These are phyloP conservation scores for Coprinopsis strossmayeri DNA, from an alignment of 768 basidiomycete genomes.

Conservation along the genomic window DNA sequence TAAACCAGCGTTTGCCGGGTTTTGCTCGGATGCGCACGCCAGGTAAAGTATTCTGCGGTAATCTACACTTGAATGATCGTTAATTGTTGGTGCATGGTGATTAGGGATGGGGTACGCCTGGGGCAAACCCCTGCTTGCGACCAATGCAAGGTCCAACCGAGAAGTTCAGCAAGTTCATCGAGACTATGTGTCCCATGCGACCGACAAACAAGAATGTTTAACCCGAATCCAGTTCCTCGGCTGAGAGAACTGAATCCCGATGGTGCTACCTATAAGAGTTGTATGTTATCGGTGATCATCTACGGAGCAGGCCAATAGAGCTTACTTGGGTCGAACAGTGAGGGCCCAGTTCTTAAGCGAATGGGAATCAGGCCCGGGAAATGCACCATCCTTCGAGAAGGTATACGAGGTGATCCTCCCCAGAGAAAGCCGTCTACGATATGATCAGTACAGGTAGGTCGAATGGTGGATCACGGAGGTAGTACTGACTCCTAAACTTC, in stretches of 20 bases:
- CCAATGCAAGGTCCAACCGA: conserved; percentile 41
- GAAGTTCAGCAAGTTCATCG: conserved; percentile 34
- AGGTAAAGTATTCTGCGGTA: conserved; percentile 26
- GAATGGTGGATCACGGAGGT: neutral
- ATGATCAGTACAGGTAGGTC: conserved; percentile 44
- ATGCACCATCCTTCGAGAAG: conserved; percentile 34
- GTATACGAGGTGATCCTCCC: conserved; percentile 47
- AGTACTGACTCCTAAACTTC: neutral
- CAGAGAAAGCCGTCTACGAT: conserved; percentile 34
- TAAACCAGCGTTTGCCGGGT: conserved; percentile 42
- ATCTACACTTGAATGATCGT: neutral
- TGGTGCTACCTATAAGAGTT: conserved; percentile 42
- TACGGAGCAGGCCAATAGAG: conserved; percentile 3
- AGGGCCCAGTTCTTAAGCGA: conserved; percentile 46
- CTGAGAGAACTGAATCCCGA: conserved; percentile 43
- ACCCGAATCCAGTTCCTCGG: conserved; percentile 34
- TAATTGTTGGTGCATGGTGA: neutral
- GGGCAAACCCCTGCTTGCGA: conserved; percentile 45
- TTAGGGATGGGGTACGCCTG: conserved; percentile 45
- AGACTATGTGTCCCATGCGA: conserved; percentile 52
- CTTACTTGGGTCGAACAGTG: conserved; percentile 21
- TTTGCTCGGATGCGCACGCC: conserved; percentile 55
- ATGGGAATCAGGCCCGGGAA: conserved; percentile 40
- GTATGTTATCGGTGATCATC: conserved; percentile 28
- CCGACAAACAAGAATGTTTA: conserved; percentile 33